These are phyloP conservation scores for Alternaria gaisen DNA, from an alignment of 2,329 filamentous ascomycete genomes.

Conservation along the genomic window DNA sequence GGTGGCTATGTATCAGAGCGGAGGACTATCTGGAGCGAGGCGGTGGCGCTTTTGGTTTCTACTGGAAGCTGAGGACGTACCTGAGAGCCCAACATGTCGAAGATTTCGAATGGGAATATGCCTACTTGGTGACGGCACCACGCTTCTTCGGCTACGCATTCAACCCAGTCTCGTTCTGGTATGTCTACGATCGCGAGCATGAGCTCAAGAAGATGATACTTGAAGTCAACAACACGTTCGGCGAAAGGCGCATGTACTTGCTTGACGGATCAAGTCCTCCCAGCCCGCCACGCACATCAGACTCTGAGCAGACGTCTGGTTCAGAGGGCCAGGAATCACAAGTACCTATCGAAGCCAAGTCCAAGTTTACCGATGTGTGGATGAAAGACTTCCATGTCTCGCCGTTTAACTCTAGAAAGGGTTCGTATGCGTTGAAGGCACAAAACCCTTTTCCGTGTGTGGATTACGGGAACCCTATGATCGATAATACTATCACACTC, in stretches of 20 bases:
- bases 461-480: conserved; percentile 42
- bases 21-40: conserved; percentile 70
- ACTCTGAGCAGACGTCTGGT: conserved; percentile 12
- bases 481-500: conserved; percentile 70
- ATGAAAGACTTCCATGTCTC: conserved; percentile 80
- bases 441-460: conserved; percentile 54
- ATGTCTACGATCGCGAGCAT: conserved; percentile 70
- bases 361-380: conserved; percentile 63
- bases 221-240: conserved; percentile 81
- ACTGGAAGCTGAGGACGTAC: conserved; percentile 69
- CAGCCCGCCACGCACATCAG: conserved; percentile 35
- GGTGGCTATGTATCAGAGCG: conserved; percentile 69
- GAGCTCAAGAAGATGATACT: conserved; percentile 71
- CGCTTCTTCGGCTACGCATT: conserved; percentile 75
- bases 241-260: conserved; percentile 73
- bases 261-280: conserved; percentile 54
- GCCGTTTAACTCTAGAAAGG: conserved; percentile 70
- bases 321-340: conserved; percentile 14
- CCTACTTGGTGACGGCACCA: conserved; percentile 76
- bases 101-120: conserved; percentile 68
- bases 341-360: conserved; percentile 15
- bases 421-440: conserved; percentile 58
- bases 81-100: conserved; percentile 67
- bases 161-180: conserved; percentile 83
- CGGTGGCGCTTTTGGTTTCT: conserved; percentile 61